Evolutionary conservation across 441 rosid species (phyloP).

Genomic region (Kokia cookei): DNA sequence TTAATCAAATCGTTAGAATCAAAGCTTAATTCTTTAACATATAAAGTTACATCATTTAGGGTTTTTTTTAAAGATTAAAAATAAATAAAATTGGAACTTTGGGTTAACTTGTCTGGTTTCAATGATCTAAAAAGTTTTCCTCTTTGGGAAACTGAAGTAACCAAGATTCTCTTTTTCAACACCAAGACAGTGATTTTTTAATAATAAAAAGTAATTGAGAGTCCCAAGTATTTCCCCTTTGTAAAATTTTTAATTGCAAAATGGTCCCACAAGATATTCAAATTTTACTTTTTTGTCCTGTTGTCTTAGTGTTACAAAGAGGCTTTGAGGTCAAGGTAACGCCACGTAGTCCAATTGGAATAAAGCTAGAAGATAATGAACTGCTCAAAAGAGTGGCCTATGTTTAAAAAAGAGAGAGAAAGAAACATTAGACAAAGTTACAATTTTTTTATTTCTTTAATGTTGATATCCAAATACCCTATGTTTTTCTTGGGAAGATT

Average conservation of each 20-base stretch:
- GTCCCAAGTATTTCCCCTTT: background rate
- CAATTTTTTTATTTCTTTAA: conserved; percentile 10
- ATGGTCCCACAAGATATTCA: conserved; percentile 24
- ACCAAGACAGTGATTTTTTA: conserved; percentile 2
- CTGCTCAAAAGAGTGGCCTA: conserved; percentile 20
- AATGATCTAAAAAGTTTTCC: background rate
- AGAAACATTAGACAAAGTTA: conserved; percentile 11
- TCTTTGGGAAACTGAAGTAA: background rate
- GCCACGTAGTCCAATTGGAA: conserved; percentile 54
- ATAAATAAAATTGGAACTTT: background rate
- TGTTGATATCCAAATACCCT: conserved; percentile 18
- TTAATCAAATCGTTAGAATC: background rate
- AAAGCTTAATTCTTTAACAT: background rate
- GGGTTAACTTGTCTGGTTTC: background rate
- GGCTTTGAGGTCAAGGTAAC: conserved; percentile 29
- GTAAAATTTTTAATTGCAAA: background rate
- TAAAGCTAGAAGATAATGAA: conserved; percentile 47
- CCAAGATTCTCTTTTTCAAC: conserved; percentile 2
- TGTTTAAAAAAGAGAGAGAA: conserved; percentile 6
- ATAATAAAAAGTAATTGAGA: background rate
- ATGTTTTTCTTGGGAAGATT: conserved; percentile 20
- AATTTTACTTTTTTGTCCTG: conserved; percentile 11
- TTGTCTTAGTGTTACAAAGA: background rate
- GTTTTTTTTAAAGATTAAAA: background rate
- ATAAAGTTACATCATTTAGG: background rate